Percentiles rank a stretch among this genome's conserved stretches.
Conservation (phyloP, 2,329 filamentous ascomycete species). For the Pseudophaeomoniella oleicola region DNA sequence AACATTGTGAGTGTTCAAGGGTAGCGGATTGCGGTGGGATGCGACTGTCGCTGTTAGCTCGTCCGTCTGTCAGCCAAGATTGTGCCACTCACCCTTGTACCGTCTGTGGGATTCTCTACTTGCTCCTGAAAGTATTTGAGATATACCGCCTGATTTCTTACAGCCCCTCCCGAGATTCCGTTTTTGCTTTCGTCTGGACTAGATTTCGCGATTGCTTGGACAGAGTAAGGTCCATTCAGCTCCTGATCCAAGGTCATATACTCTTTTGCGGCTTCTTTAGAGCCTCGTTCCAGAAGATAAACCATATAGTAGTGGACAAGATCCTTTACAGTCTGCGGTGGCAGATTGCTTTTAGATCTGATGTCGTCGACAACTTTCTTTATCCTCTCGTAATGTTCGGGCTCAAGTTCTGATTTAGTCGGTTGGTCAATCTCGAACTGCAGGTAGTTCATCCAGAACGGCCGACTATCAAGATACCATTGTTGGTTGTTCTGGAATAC, state of each 20-base stretch:
- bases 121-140: not conserved
- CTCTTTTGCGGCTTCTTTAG: constrained; percentile 70
- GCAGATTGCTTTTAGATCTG: constrained; percentile 56
- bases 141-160: not conserved
- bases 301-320: constrained; percentile 65
- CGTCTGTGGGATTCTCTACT: not conserved
- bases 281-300: constrained; percentile 71
- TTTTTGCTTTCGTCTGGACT: not conserved
- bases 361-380: constrained; percentile 60
- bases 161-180: not conserved
- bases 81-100: not conserved
- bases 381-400: constrained; percentile 55
- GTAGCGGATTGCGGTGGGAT: not conserved
- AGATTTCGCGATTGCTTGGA: constrained; percentile 13
- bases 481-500: constrained; percentile 72
- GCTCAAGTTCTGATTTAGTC: constrained; percentile 48
- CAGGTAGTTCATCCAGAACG: constrained; percentile 85
- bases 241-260: constrained; percentile 73
- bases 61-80: too few species aligned
- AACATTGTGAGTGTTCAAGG: too few species aligned
- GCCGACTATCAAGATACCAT: constrained; percentile 68
- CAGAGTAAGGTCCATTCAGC: constrained; percentile 53
- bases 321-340: constrained; percentile 53
- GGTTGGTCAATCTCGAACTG: constrained; percentile 80
- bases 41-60: too few species aligned